Evolutionary conservation across 2,329 filamentous ascomycete genomes (phyloP).

Genomic region (Aspergillus alliaceus): DNA sequence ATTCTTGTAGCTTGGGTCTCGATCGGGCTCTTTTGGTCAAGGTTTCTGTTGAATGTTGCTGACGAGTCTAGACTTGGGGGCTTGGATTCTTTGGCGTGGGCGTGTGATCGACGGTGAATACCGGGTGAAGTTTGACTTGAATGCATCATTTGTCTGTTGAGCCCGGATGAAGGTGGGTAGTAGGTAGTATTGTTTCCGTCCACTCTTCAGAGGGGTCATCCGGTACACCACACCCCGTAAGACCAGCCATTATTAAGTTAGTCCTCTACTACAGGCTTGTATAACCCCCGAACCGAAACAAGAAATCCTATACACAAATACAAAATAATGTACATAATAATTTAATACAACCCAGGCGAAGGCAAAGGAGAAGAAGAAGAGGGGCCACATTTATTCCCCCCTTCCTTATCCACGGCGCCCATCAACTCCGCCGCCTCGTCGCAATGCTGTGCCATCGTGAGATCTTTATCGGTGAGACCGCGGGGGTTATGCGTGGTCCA

Average conservation of each 20-base stretch:
- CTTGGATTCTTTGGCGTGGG: neutral
- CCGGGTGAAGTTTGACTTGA: neutral
- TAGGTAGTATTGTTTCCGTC: too few species aligned
- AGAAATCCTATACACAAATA: too few species aligned
- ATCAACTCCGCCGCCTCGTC: conserved; percentile 37
- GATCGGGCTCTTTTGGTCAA: too few species aligned
- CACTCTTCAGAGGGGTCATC: too few species aligned
- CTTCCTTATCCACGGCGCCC: conserved; percentile 31
- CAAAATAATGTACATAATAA: too few species aligned
- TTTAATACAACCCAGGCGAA: neutral
- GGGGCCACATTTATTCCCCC: conserved; percentile 30
- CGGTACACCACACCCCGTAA: too few species aligned
- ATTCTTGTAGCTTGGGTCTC: too few species aligned
- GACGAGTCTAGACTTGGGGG: neutral
- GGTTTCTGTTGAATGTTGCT: neutral
- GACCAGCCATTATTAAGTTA: too few species aligned
- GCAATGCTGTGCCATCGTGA: conserved; percentile 37
- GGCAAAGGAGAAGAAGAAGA: neutral
- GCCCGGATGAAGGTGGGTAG: too few species aligned
- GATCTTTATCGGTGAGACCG: conserved; percentile 40
- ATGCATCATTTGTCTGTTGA: too few species aligned
- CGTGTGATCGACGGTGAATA: neutral
- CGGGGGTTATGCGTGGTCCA: conserved; percentile 43
- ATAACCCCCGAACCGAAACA: too few species aligned
- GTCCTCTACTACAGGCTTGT: too few species aligned